These are phyloP conservation scores for Physocladia obscura DNA, from an alignment of 192 early-diverging fungal species.

Conservation along the genomic window DNA sequence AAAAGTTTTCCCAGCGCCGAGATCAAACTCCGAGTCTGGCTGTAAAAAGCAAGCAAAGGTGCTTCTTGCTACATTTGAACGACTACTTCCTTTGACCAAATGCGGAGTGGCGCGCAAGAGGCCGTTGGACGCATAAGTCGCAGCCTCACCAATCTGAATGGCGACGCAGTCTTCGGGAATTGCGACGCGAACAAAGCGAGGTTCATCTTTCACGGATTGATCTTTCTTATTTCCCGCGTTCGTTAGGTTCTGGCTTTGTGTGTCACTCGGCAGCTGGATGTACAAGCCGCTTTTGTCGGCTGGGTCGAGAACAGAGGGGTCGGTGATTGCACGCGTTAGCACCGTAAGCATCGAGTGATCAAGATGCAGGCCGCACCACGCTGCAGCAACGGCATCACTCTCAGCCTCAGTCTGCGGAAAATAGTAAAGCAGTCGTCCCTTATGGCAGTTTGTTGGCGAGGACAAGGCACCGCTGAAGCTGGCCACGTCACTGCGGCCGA, in stretches of 20 bases:
- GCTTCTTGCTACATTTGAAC: conserved; percentile 50
- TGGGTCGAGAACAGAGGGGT: conserved; percentile 1
- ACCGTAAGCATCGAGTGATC: conserved; percentile 68
- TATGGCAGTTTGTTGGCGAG: conserved; percentile 30
- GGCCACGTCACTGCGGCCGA: conserved; percentile 11
- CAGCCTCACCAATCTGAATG: conserved; percentile 70
- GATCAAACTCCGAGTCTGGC: conserved; percentile 50
- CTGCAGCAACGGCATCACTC: conserved; percentile 4
- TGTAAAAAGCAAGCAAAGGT: conserved; percentile 76
- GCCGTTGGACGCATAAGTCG: conserved; percentile 50
- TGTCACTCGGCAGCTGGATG: too few relatives aligned
- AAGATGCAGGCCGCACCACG: conserved; percentile 70
- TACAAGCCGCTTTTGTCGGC: conserved; percentile 62
- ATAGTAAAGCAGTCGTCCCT: conserved; percentile 69
- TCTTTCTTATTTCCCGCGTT: too few relatives aligned
- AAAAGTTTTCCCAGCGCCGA: conserved; percentile 45
- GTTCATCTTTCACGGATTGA: too few relatives aligned
- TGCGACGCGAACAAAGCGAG: conserved; percentile 45
- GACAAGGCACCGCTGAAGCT: conserved; percentile 57
- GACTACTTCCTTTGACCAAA: conserved; percentile 57
- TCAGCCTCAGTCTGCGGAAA: conserved; percentile 45
- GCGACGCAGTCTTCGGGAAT: conserved; percentile 64
- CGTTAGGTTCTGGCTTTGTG: too few relatives aligned
- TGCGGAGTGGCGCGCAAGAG: conserved; percentile 67
- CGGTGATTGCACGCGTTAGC: conserved; percentile 63